Conservation (phyloP, 1,284 basidiomycete species). For the Boletellus deceptivus region DNA sequence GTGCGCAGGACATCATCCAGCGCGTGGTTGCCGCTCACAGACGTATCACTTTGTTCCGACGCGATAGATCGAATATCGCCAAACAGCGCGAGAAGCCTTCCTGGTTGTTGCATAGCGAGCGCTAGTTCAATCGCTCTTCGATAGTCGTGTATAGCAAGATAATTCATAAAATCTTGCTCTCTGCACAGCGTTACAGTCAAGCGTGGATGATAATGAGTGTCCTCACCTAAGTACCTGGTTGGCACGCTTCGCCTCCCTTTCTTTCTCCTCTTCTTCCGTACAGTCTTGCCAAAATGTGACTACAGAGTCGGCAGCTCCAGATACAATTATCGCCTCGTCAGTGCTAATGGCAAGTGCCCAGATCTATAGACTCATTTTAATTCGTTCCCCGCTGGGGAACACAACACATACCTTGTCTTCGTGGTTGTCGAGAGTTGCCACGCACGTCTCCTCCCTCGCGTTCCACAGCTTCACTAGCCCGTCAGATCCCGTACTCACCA, state of each 20-base stretch:
- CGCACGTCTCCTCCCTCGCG: constrained; percentile 84
- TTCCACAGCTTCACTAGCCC: constrained; percentile 97
- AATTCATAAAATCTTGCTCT: constrained; percentile 95
- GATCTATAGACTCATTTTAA: constrained; percentile 50
- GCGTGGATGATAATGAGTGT: constrained; percentile 2
- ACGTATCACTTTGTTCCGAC: constrained; percentile 24
- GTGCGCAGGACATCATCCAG: constrained; percentile 83
- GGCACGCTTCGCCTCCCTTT: constrained; percentile 70
- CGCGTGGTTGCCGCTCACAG: constrained; percentile 63
- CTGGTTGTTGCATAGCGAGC: constrained; percentile 90
- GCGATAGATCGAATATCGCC: constrained; percentile 50
- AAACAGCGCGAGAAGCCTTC: constrained; percentile 83
- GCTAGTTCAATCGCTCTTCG: constrained; percentile 88
- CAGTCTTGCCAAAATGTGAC: constrained; percentile 95
- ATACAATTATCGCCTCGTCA: constrained; percentile 81
- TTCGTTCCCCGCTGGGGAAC: neutral
- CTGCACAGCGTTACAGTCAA: constrained; percentile 40
- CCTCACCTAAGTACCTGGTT: constrained; percentile 77
- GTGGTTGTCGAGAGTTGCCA: constrained; percentile 90
- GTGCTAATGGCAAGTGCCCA: constrained; percentile 86
- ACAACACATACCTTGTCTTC: constrained; percentile 78
- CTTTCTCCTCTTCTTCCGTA: constrained; percentile 74
- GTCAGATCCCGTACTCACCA: constrained; percentile 89
- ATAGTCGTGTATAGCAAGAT: constrained; percentile 86
- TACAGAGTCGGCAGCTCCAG: constrained; percentile 92